phyloP scores from a whole-genome alignment of 192 early-diverging fungal species.

The Gaertneriomyces sp. region DNA sequence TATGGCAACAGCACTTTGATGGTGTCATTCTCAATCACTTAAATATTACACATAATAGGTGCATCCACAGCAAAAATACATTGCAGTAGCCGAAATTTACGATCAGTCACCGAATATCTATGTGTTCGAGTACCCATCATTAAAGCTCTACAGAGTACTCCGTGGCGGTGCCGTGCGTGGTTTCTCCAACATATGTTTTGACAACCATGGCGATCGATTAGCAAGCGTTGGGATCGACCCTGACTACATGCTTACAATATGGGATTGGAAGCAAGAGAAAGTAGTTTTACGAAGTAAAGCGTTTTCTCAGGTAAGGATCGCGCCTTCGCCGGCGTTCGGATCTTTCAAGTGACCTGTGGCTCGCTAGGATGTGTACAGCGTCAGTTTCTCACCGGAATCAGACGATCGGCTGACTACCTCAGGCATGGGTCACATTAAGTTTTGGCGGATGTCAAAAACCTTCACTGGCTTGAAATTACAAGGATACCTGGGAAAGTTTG shows the following conservation, averaged over 20 bases:
- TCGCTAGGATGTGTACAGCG: conserved; percentile 50
- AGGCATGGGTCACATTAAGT: conserved; percentile 68
- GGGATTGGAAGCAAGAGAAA: conserved; percentile 55
- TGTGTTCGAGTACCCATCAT: conserved; percentile 52
- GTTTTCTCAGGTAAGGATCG: conserved; percentile 50
- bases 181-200: conserved; percentile 53
- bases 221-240: conserved; percentile 58
- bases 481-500: conserved; percentile 62
- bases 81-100: conserved; percentile 52
- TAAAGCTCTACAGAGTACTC: conserved; percentile 44
- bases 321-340: background rate
- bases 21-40: background rate
- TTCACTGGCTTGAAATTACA: conserved; percentile 65
- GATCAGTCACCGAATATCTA: conserved; percentile 49
- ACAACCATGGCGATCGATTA: conserved; percentile 48
- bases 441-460: conserved; percentile 59
- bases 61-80: conserved; percentile 46
- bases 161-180: conserved; percentile 44
- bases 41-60: conserved; percentile 27
- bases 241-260: conserved; percentile 63
- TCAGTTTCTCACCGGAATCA: conserved; percentile 52
- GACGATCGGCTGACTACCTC: conserved; percentile 56
- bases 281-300: conserved; percentile 58
- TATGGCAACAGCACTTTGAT: conserved; percentile 3
- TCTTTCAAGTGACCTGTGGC: background rate